Conservation (phyloP, 2,329 filamentous ascomycete genomes). For the Clathrospora elynae region DNA sequence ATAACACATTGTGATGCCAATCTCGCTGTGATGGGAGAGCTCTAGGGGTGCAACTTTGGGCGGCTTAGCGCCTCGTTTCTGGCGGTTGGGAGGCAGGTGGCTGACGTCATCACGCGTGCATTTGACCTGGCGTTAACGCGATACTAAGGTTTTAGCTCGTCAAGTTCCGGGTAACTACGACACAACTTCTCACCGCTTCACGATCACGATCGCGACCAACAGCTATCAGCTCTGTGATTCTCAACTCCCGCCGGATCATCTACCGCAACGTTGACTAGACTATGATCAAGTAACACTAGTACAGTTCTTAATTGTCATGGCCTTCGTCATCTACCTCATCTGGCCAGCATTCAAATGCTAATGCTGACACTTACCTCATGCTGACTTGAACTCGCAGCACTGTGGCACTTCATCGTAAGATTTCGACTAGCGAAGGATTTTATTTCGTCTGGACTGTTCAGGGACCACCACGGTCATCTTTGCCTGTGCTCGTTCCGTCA, state of each 20-base stretch:
- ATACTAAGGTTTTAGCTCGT: neutral
- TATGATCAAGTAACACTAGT: too few relatives aligned
- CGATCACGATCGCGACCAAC: slow-evolving; percentile 1
- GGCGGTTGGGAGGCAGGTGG: neutral
- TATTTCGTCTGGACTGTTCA: too few relatives aligned
- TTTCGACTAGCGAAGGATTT: too few relatives aligned
- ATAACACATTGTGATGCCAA: too few relatives aligned
- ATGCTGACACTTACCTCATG: neutral
- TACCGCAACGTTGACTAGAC: neutral
- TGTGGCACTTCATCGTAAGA: neutral
- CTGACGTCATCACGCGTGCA: slow-evolving; percentile 13
- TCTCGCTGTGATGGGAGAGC: neutral
- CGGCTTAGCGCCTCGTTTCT: too few relatives aligned
- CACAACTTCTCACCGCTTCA: slow-evolving; percentile 2
- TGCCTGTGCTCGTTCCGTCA: too few relatives aligned
- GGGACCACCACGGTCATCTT: neutral
- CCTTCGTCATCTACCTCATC: neutral
- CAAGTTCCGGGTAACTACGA: neutral
- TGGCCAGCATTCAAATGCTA: slow-evolving; percentile 1
- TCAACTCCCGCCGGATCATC: too few relatives aligned
- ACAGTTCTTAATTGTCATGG: too few relatives aligned
- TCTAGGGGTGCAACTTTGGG: too few relatives aligned
- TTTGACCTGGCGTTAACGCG: slow-evolving; percentile 15
- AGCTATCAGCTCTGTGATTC: too few relatives aligned
- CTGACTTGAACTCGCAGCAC: neutral